Evolutionary conservation across 371 early-diverging fungal genomes (phyloP), one percentile per base, ranked within the genome.

Genomic region (Nematocida ausubeli): DNA sequence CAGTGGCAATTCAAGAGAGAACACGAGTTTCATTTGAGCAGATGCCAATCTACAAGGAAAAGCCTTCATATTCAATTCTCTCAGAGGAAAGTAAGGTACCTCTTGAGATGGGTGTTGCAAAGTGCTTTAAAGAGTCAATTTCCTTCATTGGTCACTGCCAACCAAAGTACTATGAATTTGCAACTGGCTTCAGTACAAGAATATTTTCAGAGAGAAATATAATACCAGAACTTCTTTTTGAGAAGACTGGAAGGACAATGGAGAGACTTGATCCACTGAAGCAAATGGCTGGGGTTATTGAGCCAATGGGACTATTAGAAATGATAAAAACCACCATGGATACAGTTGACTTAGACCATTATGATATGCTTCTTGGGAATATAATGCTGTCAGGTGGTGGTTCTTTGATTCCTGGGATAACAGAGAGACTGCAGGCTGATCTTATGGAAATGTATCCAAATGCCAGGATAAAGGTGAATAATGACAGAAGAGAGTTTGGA

Each of bases 401-500:
- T n/a, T 57, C 70, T n/a, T 49, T 55, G 7, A 70, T 80, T 30
- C n/a, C 75, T 14, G 63, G 56, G 16, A 66, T 63, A 40, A 56
- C 56, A 19, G 70, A 69, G 28, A 51, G 55, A 30, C 56, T 63
- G 24, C 56, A 73, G 44, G 37, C 34, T 7, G 73, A 70, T 16
- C 16, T 82, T 30, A 64, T 47, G 24, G 69, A 54, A 35, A 35
- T 78, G 28, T 56, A 34, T 32, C 49, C 67, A 14, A 69, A 78
- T 30, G 50, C 42, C 54, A 69, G 69, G 30, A 34, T 58, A 16
- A 54, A 64, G 47, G 73, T 73, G 51, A 52, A 34, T 32, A 60
- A 50, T 40, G 69, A 78, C 34, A 69, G 66, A 28, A 82, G 63
- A 42, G 65, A 70, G 28, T 82, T 82, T 66, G 42, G 69, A 34